These are phyloP conservation scores for Solanum aculeatissimum DNA, from an alignment of 305 asterid species.

Conservation along the genomic window DNA sequence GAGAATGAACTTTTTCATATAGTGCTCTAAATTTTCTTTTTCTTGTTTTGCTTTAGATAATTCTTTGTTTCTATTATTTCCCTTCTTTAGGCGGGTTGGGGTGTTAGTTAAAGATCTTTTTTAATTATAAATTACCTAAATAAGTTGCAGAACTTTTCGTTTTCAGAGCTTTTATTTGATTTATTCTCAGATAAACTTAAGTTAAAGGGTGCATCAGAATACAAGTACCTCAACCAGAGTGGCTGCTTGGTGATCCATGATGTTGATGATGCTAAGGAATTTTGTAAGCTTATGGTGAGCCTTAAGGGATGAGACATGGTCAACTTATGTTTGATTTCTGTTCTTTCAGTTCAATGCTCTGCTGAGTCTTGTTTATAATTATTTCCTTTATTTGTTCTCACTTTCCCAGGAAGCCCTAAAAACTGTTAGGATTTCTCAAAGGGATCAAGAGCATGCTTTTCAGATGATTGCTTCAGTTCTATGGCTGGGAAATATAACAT, in stretches of 20 bases:
- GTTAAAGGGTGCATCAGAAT: constrained; percentile 58
- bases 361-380: constrained; percentile 12
- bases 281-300: constrained; percentile 60
- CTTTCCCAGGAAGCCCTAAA: constrained; percentile 61
- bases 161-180: constrained; percentile 2
- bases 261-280: constrained; percentile 64
- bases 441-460: constrained; percentile 67
- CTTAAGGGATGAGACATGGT: constrained; percentile 4
- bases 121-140: background rate
- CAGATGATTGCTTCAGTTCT: constrained; percentile 89
- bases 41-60: background rate
- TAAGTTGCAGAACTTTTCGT: background rate
- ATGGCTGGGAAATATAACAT: constrained; percentile 96
- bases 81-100: background rate
- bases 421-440: constrained; percentile 48
- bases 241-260: constrained; percentile 53
- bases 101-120: background rate
- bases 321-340: background rate
- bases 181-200: constrained; percentile 50
- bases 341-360: background rate
- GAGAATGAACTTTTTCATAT: background rate
- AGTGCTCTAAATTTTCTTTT: background rate
- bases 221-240: constrained; percentile 75
- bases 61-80: background rate
- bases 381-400: constrained; percentile 7